Evolutionary conservation across 441 rosid genomes (phyloP).

Genomic region (Pelargonium myrrhifolium): DNA sequence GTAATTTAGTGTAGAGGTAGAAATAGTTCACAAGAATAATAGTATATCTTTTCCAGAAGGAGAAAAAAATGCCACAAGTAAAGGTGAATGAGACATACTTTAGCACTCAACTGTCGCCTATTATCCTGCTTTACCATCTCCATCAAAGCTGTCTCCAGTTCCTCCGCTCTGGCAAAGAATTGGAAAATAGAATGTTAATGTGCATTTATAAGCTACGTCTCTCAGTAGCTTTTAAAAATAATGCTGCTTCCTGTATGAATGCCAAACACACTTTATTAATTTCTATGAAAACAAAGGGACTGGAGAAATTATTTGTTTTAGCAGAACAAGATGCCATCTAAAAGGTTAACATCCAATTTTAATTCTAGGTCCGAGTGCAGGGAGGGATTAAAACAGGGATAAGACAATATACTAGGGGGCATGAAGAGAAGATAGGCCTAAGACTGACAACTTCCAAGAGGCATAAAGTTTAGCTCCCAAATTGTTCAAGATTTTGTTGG

Average conservation of each 20-base stretch:
- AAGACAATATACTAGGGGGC: no score
- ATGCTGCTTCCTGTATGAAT: not conserved
- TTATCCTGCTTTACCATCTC: slow-evolving; percentile 97
- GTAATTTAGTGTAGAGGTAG: not conserved
- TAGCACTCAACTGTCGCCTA: slow-evolving; percentile 82
- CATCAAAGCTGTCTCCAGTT: slow-evolving; percentile 97
- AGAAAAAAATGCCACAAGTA: not conserved
- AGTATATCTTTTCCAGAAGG: not conserved
- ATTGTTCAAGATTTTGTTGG: not conserved
- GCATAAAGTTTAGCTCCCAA: not conserved
- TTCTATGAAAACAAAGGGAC: not conserved
- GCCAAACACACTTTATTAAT: not conserved
- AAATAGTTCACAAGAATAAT: not conserved
- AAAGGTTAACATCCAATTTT: not conserved
- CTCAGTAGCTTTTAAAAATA: not conserved
- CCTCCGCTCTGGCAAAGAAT: slow-evolving; percentile 67
- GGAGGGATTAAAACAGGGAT: no score
- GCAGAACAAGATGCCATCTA: not conserved
- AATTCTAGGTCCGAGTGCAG: no score
- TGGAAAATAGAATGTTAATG: not conserved
- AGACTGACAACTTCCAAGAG: no score
- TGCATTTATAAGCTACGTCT: not conserved
- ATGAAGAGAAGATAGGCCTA: no score
- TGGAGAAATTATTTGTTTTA: not conserved
- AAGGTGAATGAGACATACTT: slow-evolving; percentile 36